Percentiles rank a stretch among this genome's conserved stretches.
phyloP scores from a whole-genome alignment of 495 filamentous ascomycete genomes.

The Xylaria cubensis region DNA sequence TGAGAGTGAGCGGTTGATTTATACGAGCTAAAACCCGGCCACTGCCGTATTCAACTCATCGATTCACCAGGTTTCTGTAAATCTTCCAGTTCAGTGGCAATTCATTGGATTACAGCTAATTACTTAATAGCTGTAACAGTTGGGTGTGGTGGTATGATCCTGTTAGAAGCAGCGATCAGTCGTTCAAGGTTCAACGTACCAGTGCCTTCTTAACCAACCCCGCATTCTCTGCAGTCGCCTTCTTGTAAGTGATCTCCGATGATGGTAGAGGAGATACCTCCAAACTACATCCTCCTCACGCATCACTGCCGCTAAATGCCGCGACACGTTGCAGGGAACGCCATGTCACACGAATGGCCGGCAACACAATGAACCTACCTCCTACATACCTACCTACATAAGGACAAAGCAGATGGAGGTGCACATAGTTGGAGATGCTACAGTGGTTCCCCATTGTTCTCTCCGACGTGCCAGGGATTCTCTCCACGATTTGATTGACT shows the following conservation, averaged over 20 bases:
- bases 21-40: background rate
- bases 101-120: background rate
- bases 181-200: conserved; percentile 18
- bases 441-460: background rate
- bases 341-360: conserved; percentile 8
- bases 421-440: conserved; percentile 9
- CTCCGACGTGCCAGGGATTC: conserved; percentile 8
- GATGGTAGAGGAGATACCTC: conserved; percentile 22
- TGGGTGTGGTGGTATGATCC: conserved; percentile 18
- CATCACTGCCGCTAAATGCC: conserved; percentile 2
- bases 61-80: background rate
- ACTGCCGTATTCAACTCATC: background rate
- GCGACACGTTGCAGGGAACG: conserved; percentile 22
- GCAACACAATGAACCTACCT: conserved; percentile 1
- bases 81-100: background rate
- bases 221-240: conserved; percentile 25
- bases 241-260: conserved; percentile 26
- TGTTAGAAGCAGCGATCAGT: conserved; percentile 22
- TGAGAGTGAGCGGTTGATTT: background rate
- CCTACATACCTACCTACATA: background rate
- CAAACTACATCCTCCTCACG: conserved; percentile 20
- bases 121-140: background rate
- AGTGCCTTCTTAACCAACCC: conserved; percentile 16
- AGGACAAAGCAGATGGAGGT: conserved; percentile 5
- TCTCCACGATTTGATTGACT: conserved; percentile 16